Percentiles rank a stretch among this genome's conserved stretches.
phyloP scores from a whole-genome alignment of 148 eudicot genomes.

The Cornus suecica region DNA sequence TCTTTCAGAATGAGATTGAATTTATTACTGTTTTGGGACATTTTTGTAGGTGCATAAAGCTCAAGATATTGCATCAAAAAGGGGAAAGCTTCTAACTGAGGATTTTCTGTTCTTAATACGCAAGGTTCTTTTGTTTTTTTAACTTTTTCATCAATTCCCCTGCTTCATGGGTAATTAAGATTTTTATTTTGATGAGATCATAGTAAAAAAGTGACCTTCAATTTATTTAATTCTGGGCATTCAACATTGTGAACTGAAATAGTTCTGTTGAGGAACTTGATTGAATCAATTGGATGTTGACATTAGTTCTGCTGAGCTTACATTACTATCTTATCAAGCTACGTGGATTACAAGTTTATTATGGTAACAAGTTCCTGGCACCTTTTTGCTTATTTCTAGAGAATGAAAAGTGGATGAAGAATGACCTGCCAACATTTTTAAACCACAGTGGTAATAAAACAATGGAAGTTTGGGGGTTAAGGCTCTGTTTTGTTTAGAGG shows the following conservation, averaged over 20 bases:
- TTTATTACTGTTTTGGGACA: neutral
- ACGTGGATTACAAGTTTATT: no score
- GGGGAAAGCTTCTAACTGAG: conserved; percentile 92
- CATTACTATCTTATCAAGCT: neutral
- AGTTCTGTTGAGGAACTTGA: neutral
- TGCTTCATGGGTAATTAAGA: neutral
- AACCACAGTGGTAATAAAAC: no score
- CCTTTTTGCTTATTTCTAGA: no score
- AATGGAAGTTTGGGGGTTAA: no score
- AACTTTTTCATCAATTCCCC: neutral
- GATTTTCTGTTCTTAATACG: conserved; percentile 85
- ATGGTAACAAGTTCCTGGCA: no score
- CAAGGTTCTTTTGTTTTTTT: conserved; percentile 54
- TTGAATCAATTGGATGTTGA: neutral
- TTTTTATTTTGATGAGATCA: neutral
- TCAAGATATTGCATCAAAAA: conserved; percentile 77
- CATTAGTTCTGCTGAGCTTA: neutral
- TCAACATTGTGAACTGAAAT: neutral
- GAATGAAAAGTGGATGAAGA: neutral
- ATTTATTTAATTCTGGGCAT: neutral
- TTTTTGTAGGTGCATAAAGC: conserved; percentile 79
- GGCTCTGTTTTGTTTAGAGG: no score
- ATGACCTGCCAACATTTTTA: neutral
- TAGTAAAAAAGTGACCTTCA: neutral
- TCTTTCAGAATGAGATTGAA: neutral